Evolutionary conservation across 176 grass and related monocot species (phyloP), one percentile per base, ranked within the genome.

Genomic region (Avena atlantica): DNA sequence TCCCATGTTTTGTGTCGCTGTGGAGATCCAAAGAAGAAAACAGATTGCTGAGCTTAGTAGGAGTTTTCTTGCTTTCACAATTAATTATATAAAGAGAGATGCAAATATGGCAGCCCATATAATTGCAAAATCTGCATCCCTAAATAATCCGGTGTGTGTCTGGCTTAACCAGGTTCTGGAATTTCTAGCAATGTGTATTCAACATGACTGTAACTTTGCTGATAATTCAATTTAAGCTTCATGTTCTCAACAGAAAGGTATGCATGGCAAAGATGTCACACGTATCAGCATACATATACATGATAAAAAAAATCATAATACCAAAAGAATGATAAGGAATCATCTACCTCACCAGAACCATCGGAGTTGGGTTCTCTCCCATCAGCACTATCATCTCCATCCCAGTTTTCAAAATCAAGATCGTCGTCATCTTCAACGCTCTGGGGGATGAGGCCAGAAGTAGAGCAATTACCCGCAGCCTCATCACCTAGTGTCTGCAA

Each of bases 321-420:
- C 48, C 13, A 13, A 76, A 31, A 2, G 52, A 76, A 76, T 29
- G 48, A 76, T 14, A 76, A 76, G 13, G 13, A 76, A 76, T 53
- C 14, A 76, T 76, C 73, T 95, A 98, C 95, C 91, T 93, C 87
- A 51, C 70, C 86, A 55, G 89, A 98, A 85, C 87, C 86, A 78
- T 83, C 47, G 23, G 42, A 76, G 65, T 88, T 67, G 70, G 74
- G 71, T 53, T 25, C 47, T 73, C 13, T 49, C 0, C 84, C 88
- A 75, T 53, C 37, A 82, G 76, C 49, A 89, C 87, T 71, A 6
- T 88, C n/a, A 0, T 86, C 84, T 1, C 24, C 21, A 53, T 95
- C 88, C 86, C 88, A 92, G 53, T 86, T 93, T 65, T 77, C 78
- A 27, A 63, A 42, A 80, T 68, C 34, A 53, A 84, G 65, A 66